Percentiles rank a stretch among this genome's conserved stretches.
These are phyloP conservation scores for Cladosporium colombiae DNA, from an alignment of 2,329 filamentous ascomycete genomes.

Conservation along the genomic window DNA sequence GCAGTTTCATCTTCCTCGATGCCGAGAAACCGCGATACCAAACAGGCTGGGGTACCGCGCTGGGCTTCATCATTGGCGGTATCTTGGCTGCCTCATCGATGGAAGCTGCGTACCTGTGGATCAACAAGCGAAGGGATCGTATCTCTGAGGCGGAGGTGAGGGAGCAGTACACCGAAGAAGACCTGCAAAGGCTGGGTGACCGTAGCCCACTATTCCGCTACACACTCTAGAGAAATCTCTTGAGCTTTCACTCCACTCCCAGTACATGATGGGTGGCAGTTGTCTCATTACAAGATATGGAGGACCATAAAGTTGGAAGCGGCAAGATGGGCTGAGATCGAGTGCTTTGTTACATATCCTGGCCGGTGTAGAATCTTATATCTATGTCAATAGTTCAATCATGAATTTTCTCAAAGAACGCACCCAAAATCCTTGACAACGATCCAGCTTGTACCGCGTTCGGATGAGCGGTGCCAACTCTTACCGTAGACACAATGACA, in stretches of 20 bases:
- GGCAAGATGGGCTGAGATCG: background rate
- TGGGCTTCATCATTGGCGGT: constrained; percentile 26
- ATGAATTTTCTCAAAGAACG: background rate
- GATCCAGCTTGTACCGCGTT: background rate
- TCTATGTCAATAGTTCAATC: background rate
- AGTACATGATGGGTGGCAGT: background rate
- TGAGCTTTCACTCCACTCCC: too few species aligned
- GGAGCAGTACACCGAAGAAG: constrained; percentile 38
- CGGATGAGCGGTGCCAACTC: background rate
- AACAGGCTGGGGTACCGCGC: constrained; percentile 46
- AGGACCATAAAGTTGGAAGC: background rate
- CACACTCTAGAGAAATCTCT: constrained; percentile 7
- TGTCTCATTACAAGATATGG: too few species aligned
- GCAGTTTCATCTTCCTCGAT: constrained; percentile 41
- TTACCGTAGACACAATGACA: too few species aligned
- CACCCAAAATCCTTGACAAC: background rate
- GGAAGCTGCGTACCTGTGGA: constrained; percentile 27
- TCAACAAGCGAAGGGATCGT: constrained; percentile 38
- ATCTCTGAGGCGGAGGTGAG: constrained; percentile 37
- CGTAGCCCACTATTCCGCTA: constrained; percentile 43
- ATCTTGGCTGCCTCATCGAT: constrained; percentile 28
- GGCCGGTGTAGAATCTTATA: too few species aligned
- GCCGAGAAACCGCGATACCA: constrained; percentile 48
- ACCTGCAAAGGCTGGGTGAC: constrained; percentile 42
- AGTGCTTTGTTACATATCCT: too few species aligned